Percentiles rank a stretch among this genome's conserved stretches.
Evolutionary conservation across 495 filamentous ascomycete genomes (phyloP).

Genomic region (Viridothelium virens): DNA sequence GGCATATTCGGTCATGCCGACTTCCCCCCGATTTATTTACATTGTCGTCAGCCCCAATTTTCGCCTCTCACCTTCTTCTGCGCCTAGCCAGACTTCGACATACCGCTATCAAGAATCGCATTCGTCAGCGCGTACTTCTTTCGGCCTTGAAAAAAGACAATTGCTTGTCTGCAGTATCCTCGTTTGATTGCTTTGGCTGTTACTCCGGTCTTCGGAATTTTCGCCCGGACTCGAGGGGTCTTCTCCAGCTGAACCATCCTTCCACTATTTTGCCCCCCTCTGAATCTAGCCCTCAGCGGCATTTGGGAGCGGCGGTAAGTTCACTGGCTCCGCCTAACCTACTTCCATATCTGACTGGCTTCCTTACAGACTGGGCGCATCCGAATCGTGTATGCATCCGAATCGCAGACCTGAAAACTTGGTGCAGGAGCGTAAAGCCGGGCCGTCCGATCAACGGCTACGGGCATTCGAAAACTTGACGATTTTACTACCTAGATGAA

Average conservation of each 20-base stretch:
- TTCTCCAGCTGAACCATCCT: neutral
- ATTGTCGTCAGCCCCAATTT: neutral
- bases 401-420: neutral
- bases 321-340: too few species aligned
- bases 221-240: neutral
- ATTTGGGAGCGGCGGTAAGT: constrained; percentile 38
- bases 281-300: constrained; percentile 12
- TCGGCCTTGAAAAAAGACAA: too few species aligned
- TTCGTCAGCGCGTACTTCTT: too few species aligned
- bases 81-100: neutral
- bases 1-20: neutral
- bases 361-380: constrained; percentile 41
- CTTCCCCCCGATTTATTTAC: neutral
- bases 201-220: neutral
- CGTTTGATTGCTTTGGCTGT: too few species aligned
- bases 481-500: constrained; percentile 14
- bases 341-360: too few species aligned
- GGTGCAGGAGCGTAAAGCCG: constrained; percentile 6
- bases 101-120: too few species aligned
- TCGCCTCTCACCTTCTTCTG: neutral
- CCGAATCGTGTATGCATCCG: constrained; percentile 42
- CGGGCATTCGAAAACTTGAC: neutral
- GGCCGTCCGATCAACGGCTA: neutral
- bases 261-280: neutral
- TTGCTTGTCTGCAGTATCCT: too few species aligned